Base-by-base conservation (phyloP, 495 filamentous ascomycete genomes). In the Penicillium angulare region DNA sequence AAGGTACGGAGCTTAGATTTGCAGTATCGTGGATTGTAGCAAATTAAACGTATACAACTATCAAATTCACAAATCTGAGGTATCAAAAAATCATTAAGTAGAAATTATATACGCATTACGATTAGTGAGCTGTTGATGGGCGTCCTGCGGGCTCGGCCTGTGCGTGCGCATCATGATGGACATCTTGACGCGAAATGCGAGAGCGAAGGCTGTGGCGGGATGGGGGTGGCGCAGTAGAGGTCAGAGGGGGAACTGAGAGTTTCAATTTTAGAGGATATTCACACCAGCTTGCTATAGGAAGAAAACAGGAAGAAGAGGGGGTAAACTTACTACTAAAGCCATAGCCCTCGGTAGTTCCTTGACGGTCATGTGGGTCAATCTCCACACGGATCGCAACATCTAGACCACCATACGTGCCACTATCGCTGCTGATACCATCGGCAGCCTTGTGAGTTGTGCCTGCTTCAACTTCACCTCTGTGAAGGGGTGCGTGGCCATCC, bases 301-400 rank as follows among this genome's bases (percentile, higher is more conserved):
- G 17, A 5, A 41, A 32, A 12, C 0, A 24, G n/a, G n/a, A n/a
- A n/a, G n/a, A n/a, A n/a, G n/a, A n/a, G n/a, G n/a, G n/a, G n/a
- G n/a, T n/a, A 38, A 18, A 71, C 71, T 66, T 68, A 76, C 74
- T 74, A 53, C 72, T 84, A 50, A 90, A 79, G 27, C 86, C 88
- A 61, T 90, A 90, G 13, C 77, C 75, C 53, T 85, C 72, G 2
- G 88, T 88, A 49, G 68, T 66, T 9, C 86, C 88, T 39, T 80
- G 61, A 10, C 62, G 65, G 59, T 89, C 74, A 47, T 83, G 80
- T 50, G 85, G 84, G 60, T 88, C 78, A 47, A 84, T 82, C 69
- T 92, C 88, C 21, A 92, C 83, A 4, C 76, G 72, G 56, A 88
- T 82, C 48, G 78, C 72, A 35, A 90, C 79, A 57, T 90, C 86